Percentiles rank a stretch among this genome's conserved stretches.
These are phyloP conservation scores for Margaritispora aquatica DNA, from an alignment of 495 filamentous ascomycete genomes.

Conservation along the genomic window DNA sequence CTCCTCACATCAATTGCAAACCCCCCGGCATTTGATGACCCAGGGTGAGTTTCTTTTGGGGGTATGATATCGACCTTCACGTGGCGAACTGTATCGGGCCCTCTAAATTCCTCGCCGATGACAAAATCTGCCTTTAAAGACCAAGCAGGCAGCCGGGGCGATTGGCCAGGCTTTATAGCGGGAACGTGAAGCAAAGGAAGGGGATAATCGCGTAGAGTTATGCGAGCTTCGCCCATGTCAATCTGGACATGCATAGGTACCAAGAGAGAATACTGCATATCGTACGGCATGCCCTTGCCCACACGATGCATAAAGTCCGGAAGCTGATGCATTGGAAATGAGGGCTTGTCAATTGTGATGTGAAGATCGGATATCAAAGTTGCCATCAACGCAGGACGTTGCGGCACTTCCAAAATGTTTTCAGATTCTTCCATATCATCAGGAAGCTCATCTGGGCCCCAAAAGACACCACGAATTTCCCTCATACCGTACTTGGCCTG, in stretches of 20 bases:
- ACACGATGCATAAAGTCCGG: slow-evolving; percentile 79
- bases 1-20: slow-evolving; percentile 83
- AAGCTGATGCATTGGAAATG: slow-evolving; percentile 74
- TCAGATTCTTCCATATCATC: slow-evolving; percentile 78
- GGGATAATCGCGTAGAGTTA: slow-evolving; percentile 87
- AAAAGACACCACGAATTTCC: slow-evolving; percentile 74
- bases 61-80: slow-evolving; percentile 85
- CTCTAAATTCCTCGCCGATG: slow-evolving; percentile 88
- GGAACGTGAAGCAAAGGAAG: slow-evolving; percentile 89
- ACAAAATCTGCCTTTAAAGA: slow-evolving; percentile 90
- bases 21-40: slow-evolving; percentile 44
- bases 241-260: slow-evolving; percentile 86
- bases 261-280: slow-evolving; percentile 83
- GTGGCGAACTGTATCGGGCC: slow-evolving; percentile 66
- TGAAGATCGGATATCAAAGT: slow-evolving; percentile 79
- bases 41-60: slow-evolving; percentile 36
- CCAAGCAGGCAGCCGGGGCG: slow-evolving; percentile 71
- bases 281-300: slow-evolving; percentile 90
- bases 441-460: slow-evolving; percentile 74
- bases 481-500: slow-evolving; percentile 67
- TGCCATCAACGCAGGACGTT: slow-evolving; percentile 78
- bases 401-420: slow-evolving; percentile 77
- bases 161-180: slow-evolving; percentile 70
- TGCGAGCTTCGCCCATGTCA: slow-evolving; percentile 83
- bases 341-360: slow-evolving; percentile 85